Evolutionary conservation across 306 rosid genomes (phyloP).

Genomic region (Glycine tomentella): DNA sequence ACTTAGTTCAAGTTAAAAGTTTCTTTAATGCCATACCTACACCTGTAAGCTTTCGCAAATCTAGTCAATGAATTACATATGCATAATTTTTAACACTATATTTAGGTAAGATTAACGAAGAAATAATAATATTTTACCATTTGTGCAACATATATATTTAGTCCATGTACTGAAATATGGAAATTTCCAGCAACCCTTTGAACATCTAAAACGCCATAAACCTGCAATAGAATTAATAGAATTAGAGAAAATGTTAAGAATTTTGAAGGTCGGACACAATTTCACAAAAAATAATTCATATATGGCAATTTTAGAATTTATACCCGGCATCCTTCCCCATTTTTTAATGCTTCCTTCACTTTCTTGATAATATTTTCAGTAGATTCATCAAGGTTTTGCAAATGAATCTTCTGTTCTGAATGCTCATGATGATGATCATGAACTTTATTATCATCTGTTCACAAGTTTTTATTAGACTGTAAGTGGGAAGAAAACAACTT

Average conservation of each 20-base stretch:
- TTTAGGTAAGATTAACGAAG: constrained; percentile 12
- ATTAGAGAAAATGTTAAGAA: not conserved
- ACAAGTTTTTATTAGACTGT: constrained; percentile 43
- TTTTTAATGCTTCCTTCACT: constrained; percentile 75
- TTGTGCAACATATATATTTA: constrained; percentile 92
- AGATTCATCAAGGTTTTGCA: constrained; percentile 68
- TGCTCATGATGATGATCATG: constrained; percentile 44
- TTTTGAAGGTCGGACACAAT: not conserved
- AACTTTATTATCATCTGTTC: constrained; percentile 66
- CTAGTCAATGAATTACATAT: constrained; percentile 22
- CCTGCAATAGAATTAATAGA: constrained; percentile 59
- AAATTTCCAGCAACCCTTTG: constrained; percentile 97
- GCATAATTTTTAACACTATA: constrained; percentile 18
- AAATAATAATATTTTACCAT: constrained; percentile 61
- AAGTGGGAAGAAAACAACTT: constrained; percentile 37
- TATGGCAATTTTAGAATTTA: constrained; percentile 32
- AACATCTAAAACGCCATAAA: constrained; percentile 93
- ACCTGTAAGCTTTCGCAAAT: constrained; percentile 22
- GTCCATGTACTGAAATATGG: constrained; percentile 90
- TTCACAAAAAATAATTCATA: constrained; percentile 25
- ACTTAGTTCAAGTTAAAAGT: not conserved
- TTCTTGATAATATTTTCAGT: constrained; percentile 77
- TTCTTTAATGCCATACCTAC: not conserved
- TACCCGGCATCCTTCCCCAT: constrained; percentile 94
- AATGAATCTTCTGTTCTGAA: constrained; percentile 60